Percentiles rank a stretch among this genome's conserved stretches.
These are phyloP conservation scores for Mortierella claussenii DNA, from an alignment of 192 early-diverging fungal genomes.

Conservation along the genomic window DNA sequence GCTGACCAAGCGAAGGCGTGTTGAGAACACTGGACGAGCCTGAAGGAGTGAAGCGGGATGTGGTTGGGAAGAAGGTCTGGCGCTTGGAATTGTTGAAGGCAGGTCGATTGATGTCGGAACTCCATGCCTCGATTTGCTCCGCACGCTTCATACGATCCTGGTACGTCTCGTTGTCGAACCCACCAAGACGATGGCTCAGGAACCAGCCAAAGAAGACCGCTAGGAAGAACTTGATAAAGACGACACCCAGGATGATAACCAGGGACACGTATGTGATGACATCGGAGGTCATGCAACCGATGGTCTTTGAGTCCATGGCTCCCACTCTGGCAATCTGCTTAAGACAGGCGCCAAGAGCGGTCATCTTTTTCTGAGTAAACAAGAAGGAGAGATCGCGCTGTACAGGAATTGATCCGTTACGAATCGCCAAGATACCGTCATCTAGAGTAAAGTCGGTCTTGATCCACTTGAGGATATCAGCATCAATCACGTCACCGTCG, in stretches of 20 bases:
- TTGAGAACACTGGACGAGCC: conserved; percentile 17
- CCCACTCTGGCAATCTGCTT: conserved; percentile 81
- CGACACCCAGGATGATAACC: conserved; percentile 71
- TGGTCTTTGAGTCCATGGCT: conserved; percentile 75
- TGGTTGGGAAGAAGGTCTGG: conserved; percentile 44
- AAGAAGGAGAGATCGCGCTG: conserved; percentile 54
- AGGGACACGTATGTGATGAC: conserved; percentile 82
- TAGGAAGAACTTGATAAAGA: conserved; percentile 77
- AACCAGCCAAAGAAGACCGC: conserved; percentile 88
- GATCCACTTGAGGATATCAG: conserved; percentile 60
- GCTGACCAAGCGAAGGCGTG: conserved; percentile 18
- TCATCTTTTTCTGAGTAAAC: conserved; percentile 54
- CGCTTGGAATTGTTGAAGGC: conserved; percentile 54
- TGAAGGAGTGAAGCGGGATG: conserved; percentile 54
- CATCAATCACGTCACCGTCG: conserved; percentile 54
- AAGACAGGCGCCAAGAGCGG: conserved; percentile 73
- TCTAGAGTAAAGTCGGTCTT: conserved; percentile 68
- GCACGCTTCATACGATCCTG: conserved; percentile 75
- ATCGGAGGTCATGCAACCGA: conserved; percentile 87
- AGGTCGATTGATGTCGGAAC: conserved; percentile 71
- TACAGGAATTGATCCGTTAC: conserved; percentile 24
- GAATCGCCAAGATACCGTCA: conserved; percentile 56
- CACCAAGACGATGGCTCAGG: conserved; percentile 79
- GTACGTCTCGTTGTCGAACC: conserved; percentile 71
- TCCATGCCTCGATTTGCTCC: conserved; percentile 81